phyloP scores from a whole-genome alignment of 768 basidiomycete species.

The Trichaptum fuscoviolaceum region DNA sequence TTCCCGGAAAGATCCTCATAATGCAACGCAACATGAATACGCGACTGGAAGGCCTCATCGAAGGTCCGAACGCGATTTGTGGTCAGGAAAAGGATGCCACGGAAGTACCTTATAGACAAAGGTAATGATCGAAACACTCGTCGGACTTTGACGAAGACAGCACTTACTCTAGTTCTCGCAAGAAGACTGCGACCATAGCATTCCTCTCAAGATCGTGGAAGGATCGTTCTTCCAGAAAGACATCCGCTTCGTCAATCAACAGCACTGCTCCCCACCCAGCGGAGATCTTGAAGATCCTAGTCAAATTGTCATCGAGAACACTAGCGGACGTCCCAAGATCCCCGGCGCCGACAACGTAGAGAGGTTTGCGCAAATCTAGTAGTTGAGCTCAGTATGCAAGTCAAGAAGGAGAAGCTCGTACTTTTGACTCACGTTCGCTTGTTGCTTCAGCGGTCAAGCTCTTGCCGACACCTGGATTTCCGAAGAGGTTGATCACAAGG shows the following conservation, averaged over 20 bases:
- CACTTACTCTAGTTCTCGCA: slow-evolving; percentile 26
- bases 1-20: slow-evolving; percentile 51
- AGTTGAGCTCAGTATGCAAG: background rate
- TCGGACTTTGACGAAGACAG: background rate
- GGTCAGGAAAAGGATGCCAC: slow-evolving; percentile 35
- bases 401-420: background rate
- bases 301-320: slow-evolving; percentile 24
- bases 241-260: slow-evolving; percentile 46
- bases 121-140: background rate
- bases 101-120: slow-evolving; percentile 21
- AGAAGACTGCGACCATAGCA: slow-evolving; percentile 68
- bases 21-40: slow-evolving; percentile 39
- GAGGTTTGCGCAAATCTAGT: slow-evolving; percentile 20
- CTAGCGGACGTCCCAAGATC: slow-evolving; percentile 30
- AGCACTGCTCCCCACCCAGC: slow-evolving; percentile 31
- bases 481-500: slow-evolving; percentile 29
- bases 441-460: slow-evolving; percentile 31
- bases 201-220: slow-evolving; percentile 61
- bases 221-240: slow-evolving; percentile 66
- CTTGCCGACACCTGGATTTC: slow-evolving; percentile 29
- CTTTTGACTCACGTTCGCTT: slow-evolving; percentile 26
- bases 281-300: slow-evolving; percentile 26
- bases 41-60: slow-evolving; percentile 31
- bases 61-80: slow-evolving; percentile 34
- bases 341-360: slow-evolving; percentile 31